phyloP scores from a whole-genome alignment of 192 early-diverging fungal species.

The Funneliformis geosporum region DNA sequence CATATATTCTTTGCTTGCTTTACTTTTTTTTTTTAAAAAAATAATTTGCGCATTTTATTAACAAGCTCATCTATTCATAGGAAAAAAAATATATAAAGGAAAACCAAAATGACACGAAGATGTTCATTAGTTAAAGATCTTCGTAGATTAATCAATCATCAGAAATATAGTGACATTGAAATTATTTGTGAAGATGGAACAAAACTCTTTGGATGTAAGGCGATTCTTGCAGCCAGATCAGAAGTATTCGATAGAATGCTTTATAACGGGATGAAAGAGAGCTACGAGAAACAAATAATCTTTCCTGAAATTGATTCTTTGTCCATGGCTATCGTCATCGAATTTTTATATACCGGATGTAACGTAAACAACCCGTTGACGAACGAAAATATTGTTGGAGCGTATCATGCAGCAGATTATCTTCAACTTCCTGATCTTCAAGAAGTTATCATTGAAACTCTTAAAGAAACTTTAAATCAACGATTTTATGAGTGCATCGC shows the following conservation, averaged over 20 bases:
- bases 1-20: no score
- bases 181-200: not conserved
- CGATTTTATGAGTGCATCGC: not conserved
- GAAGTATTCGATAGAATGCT: conserved; percentile 17
- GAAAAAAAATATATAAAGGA: no score
- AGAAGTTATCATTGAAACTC: not conserved
- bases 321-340: not conserved
- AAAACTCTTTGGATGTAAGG: not conserved
- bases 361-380: not conserved
- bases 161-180: not conserved
- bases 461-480: not conserved
- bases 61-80: not conserved
- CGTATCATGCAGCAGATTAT: conserved; percentile 10
- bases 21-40: no score
- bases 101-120: not conserved
- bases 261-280: conserved; percentile 28
- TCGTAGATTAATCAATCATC: not conserved
- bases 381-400: not conserved
- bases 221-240: conserved; percentile 8
- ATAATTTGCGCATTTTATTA: no score
- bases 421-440: conserved; percentile 6
- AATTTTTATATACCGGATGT: conserved; percentile 15
- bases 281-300: not conserved
- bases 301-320: conserved; percentile 5
- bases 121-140: not conserved